Percentiles rank a stretch among this genome's conserved stretches.
These are phyloP conservation scores for Cystobasidiaceae sp. DNA, from an alignment of 1,284 basidiomycete genomes.

Conservation along the genomic window DNA sequence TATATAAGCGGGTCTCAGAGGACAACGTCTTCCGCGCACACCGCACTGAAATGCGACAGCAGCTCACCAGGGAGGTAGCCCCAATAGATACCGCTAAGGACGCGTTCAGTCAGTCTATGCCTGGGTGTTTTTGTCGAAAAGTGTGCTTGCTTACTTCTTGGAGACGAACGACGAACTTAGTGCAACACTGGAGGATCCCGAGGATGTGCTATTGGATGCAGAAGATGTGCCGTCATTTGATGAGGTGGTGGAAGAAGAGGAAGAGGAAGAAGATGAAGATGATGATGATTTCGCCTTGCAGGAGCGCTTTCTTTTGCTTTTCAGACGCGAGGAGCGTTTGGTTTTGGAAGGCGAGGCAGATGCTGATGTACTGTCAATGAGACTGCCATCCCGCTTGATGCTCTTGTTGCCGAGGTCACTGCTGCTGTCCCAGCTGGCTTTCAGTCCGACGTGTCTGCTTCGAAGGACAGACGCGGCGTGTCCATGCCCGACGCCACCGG, in stretches of 20 bases:
- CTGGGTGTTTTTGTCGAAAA: too few species aligned
- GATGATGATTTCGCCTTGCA: constrained; percentile 17
- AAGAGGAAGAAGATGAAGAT: not conserved
- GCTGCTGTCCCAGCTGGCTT: too few species aligned
- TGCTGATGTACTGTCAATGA: too few species aligned
- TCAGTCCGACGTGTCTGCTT: too few species aligned
- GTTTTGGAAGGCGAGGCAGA: too few species aligned
- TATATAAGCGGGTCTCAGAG: not conserved
- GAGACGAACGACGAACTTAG: constrained; percentile 29
- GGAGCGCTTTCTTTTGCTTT: constrained; percentile 1
- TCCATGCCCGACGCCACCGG: too few species aligned
- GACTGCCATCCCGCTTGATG: too few species aligned
- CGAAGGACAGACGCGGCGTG: too few species aligned
- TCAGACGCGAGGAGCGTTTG: not conserved
- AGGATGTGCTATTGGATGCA: not conserved
- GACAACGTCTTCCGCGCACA: not conserved
- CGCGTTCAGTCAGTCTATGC: too few species aligned
- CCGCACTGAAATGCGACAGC: not conserved
- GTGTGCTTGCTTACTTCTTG: too few species aligned
- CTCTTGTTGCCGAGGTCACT: too few species aligned
- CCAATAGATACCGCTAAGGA: constrained; percentile 37
- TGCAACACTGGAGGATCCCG: not conserved
- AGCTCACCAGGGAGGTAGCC: constrained; percentile 37
- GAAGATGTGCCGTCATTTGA: not conserved
- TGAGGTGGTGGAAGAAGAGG: not conserved